Evolutionary conservation across 768 basidiomycete genomes (phyloP).

Genomic region (Kwoniella botswanensis): DNA sequence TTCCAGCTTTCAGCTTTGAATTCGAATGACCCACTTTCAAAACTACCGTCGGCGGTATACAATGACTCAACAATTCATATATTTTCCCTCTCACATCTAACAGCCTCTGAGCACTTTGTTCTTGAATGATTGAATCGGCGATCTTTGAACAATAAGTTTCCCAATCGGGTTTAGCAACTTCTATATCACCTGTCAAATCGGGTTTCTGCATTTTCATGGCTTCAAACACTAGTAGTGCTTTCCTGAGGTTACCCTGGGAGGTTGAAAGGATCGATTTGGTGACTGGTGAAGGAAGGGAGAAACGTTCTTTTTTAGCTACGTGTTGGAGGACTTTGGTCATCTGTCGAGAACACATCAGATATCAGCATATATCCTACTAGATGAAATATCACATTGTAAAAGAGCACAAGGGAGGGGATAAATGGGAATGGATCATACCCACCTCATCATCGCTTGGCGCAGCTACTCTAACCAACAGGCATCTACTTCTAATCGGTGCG

Average conservation of each 20-base stretch:
- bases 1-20: not conserved
- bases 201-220: constrained; percentile 96
- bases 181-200: constrained; percentile 76
- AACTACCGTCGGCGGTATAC: constrained; percentile 90
- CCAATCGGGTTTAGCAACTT: constrained; percentile 98
- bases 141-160: constrained; percentile 94
- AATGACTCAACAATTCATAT: constrained; percentile 94
- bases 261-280: constrained; percentile 77
- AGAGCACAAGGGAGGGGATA: not conserved
- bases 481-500: constrained; percentile 94
- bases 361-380: not conserved
- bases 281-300: constrained; percentile 79
- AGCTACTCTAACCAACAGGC: constrained; percentile 89
- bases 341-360: constrained; percentile 59
- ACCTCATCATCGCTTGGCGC: constrained; percentile 83
- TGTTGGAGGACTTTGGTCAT: constrained; percentile 77
- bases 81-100: constrained; percentile 92
- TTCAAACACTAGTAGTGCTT: constrained; percentile 92
- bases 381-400: no score
- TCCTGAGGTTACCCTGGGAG: constrained; percentile 86
- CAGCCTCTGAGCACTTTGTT: constrained; percentile 85
- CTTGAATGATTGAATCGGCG: constrained; percentile 83
- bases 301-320: constrained; percentile 79
- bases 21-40: constrained; percentile 69
- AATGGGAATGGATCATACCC: constrained; percentile 27